Percentiles rank a stretch among this genome's conserved stretches.
phyloP scores from a whole-genome alignment of 2,329 filamentous ascomycete genomes.

The Phialophora expanda region DNA sequence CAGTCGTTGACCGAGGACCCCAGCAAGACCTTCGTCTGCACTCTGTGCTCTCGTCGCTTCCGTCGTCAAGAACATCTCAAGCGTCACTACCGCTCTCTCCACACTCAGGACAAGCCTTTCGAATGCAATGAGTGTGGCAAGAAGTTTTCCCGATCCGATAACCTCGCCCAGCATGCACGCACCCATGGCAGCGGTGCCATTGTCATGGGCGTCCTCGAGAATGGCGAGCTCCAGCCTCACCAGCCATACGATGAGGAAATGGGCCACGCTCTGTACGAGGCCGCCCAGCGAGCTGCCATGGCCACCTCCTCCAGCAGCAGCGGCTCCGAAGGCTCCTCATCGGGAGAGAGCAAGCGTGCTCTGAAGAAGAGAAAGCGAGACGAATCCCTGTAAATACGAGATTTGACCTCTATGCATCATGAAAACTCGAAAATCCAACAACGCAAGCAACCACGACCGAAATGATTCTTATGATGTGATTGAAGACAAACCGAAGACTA shows the following conservation, averaged over 20 bases:
- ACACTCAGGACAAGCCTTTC: constrained; percentile 98
- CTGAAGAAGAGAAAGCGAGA: constrained; percentile 82
- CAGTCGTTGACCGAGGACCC: constrained; percentile 97
- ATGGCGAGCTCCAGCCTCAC: constrained; percentile 61
- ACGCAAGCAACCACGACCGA: constrained; percentile 34
- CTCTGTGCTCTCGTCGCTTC: constrained; percentile 95
- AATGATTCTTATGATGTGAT: constrained; percentile 38
- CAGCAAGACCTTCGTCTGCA: constrained; percentile 97
- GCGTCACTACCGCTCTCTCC: constrained; percentile 96
- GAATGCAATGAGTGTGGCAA: constrained; percentile 97
- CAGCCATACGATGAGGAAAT: constrained; percentile 65
- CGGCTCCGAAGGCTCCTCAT: constrained; percentile 41
- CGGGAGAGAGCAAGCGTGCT: constrained; percentile 54
- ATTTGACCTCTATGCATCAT: constrained; percentile 37
- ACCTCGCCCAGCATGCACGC: constrained; percentile 91
- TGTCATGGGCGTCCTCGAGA: constrained; percentile 85
- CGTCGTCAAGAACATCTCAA: constrained; percentile 97
- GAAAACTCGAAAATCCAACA: constrained; percentile 26
- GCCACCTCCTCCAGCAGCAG: constrained; percentile 56
- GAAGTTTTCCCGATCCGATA: constrained; percentile 98
- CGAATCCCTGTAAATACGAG: constrained; percentile 46
- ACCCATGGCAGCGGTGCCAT: constrained; percentile 91
- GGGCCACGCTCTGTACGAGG: constrained; percentile 81
- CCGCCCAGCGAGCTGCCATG: constrained; percentile 73
- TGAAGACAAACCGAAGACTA: constrained; percentile 27